Percentiles rank a stretch among this genome's conserved stretches.
phyloP scores from a whole-genome alignment of 208 protist species.

The Porcisia deanei region DNA sequence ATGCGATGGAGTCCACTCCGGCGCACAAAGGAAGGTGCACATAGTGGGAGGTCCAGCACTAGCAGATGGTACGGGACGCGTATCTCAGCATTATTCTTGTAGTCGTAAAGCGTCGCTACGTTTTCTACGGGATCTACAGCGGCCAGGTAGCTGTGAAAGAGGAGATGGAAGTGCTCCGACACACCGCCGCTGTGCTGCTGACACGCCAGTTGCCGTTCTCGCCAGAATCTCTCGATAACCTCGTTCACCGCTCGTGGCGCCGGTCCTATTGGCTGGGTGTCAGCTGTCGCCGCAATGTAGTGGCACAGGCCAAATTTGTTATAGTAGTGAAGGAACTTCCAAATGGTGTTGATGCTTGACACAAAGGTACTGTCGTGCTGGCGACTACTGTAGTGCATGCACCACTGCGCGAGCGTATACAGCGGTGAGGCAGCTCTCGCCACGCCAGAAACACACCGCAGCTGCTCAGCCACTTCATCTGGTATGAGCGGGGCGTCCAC shows the following conservation, averaged over 20 bases:
- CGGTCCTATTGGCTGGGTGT: constrained; percentile 57
- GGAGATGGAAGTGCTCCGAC: constrained; percentile 32
- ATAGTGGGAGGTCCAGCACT: constrained; percentile 77
- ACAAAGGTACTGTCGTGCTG: constrained; percentile 86
- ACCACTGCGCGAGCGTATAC: constrained; percentile 20
- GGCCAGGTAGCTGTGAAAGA: constrained; percentile 55
- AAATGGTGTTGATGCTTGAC: constrained; percentile 79
- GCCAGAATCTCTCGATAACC: constrained; percentile 55
- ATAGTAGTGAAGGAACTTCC: constrained; percentile 72
- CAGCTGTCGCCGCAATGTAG: constrained; percentile 59
- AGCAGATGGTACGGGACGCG: constrained; percentile 63
- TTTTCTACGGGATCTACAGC: constrained; percentile 39
- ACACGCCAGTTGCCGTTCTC: constrained; percentile 33
- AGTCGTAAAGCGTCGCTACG: constrained; percentile 77
- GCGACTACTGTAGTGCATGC: constrained; percentile 41
- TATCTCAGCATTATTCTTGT: constrained; percentile 44
- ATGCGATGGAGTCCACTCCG: constrained; percentile 57
- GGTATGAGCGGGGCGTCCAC: neutral
- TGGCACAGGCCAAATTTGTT: constrained; percentile 64
- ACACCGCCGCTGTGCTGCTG: neutral
- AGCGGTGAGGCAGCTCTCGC: neutral
- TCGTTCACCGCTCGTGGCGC: constrained; percentile 57
- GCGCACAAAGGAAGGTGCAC: constrained; percentile 68
- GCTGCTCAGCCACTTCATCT: constrained; percentile 14
- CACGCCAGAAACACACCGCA: constrained; percentile 1